Percentiles rank a stretch among this genome's conserved stretches.
These are phyloP conservation scores for Hamigera avellanea DNA, from an alignment of 495 filamentous ascomycete genomes.

Conservation along the genomic window DNA sequence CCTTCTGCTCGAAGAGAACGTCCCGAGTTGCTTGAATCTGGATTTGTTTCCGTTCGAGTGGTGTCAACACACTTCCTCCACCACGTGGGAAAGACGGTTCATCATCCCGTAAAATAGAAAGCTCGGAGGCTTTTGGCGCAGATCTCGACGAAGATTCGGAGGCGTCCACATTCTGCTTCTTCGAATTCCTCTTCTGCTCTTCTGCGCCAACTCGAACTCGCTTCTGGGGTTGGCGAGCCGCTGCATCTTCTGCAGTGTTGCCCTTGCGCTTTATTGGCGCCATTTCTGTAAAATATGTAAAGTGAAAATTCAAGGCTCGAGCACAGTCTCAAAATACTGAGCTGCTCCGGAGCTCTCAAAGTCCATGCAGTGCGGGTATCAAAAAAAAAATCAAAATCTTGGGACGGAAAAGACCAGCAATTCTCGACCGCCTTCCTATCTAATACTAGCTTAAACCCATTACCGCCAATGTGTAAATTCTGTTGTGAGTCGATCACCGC, in stretches of 20 bases:
- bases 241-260: conserved; percentile 25
- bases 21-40: conserved; percentile 86
- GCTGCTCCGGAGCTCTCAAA: background rate
- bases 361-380: background rate
- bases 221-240: conserved; percentile 31
- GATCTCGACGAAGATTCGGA: conserved; percentile 5
- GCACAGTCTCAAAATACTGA: background rate
- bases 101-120: conserved; percentile 55
- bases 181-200: conserved; percentile 21
- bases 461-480: too few species aligned
- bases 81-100: conserved; percentile 87
- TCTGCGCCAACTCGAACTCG: conserved; percentile 34
- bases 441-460: too few species aligned
- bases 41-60: conserved; percentile 92
- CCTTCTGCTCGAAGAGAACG: conserved; percentile 81
- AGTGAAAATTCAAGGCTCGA: conserved; percentile 4
- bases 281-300: conserved; percentile 21
- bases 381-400: conserved; percentile 3
- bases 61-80: conserved; percentile 80
- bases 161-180: conserved; percentile 16
- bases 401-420: background rate
- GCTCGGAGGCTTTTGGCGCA: conserved; percentile 28
- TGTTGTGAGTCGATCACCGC: too few species aligned
- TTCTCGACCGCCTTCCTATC: conserved; percentile 17
- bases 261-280: conserved; percentile 43